phyloP scores from a whole-genome alignment of 1,284 basidiomycete species.

The Trametes polyzona region DNA sequence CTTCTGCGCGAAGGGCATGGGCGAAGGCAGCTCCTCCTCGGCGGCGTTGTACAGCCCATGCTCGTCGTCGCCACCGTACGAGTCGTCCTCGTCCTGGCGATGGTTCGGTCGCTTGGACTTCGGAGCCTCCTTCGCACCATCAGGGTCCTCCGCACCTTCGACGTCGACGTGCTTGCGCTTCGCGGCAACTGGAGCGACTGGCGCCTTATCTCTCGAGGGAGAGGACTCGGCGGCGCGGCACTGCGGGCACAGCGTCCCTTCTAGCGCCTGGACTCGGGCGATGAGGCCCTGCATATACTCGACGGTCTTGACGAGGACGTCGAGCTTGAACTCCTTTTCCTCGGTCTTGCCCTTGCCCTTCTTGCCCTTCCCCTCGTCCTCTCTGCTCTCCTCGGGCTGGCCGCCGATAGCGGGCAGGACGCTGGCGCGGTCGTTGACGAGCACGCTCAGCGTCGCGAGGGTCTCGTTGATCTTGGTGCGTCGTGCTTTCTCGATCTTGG shows the following conservation, averaged over 20 bases:
- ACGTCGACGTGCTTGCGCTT: constrained; percentile 10
- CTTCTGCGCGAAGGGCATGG: constrained; percentile 18
- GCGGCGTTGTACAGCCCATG: constrained; percentile 22
- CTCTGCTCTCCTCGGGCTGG: constrained; percentile 33
- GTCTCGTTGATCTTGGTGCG: constrained; percentile 86
- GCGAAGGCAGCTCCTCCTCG: constrained; percentile 23
- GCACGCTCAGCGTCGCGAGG: constrained; percentile 62
- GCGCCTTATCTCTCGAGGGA: constrained; percentile 2
- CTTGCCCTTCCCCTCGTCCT: constrained; percentile 43
- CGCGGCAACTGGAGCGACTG: constrained; percentile 6
- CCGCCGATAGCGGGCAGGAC: constrained; percentile 35
- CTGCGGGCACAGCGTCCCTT: constrained; percentile 42
- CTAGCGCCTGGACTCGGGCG: constrained; percentile 48
- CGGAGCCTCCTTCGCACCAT: not conserved
- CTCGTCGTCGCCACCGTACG: constrained; percentile 31
- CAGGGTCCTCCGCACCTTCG: constrained; percentile 7
- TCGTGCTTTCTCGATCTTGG: constrained; percentile 81
- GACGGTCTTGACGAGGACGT: constrained; percentile 76
- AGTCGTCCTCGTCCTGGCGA: constrained; percentile 24
- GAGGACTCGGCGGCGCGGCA: constrained; percentile 31
- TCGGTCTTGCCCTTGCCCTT: constrained; percentile 52
- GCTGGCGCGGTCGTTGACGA: constrained; percentile 51
- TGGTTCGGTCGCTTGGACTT: constrained; percentile 1
- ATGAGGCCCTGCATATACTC: constrained; percentile 69
- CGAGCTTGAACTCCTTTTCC: constrained; percentile 81